phyloP scores from a whole-genome alignment of 441 rosid genomes.

The Populus hybrid region DNA sequence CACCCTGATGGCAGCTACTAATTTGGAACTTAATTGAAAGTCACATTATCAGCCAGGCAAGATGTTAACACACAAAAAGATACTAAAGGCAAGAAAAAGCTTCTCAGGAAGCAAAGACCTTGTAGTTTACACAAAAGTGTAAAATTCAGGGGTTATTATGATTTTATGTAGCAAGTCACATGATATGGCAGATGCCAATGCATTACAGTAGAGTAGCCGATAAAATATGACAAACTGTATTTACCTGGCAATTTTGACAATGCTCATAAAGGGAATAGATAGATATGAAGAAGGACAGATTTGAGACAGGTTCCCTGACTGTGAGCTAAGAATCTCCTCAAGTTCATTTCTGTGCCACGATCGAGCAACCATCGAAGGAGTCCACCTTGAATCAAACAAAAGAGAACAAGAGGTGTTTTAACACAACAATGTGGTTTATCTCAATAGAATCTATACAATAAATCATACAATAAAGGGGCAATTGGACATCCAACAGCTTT shows the following conservation, averaged over 20 bases:
- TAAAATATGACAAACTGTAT: constrained; percentile 13
- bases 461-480: background rate
- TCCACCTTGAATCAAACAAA: constrained; percentile 52
- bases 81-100: background rate
- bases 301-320: constrained; percentile 31
- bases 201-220: background rate
- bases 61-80: background rate
- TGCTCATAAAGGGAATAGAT: constrained; percentile 91
- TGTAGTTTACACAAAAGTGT: background rate
- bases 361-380: constrained; percentile 84
- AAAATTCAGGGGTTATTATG: background rate
- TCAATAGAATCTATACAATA: constrained; percentile 1
- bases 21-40: background rate
- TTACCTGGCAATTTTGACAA: constrained; percentile 84
- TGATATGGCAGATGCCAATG: background rate
- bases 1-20: background rate
- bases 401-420: constrained; percentile 15
- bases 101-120: background rate
- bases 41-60: background rate
- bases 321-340: constrained; percentile 59
- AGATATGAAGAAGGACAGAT: constrained; percentile 67
- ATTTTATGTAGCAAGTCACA: background rate
- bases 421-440: background rate
- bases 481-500: no score
- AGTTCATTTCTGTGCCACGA: constrained; percentile 89